These are phyloP conservation scores for Sporothrix mexicana DNA, from an alignment of 2,329 filamentous ascomycete species.

Conservation along the genomic window DNA sequence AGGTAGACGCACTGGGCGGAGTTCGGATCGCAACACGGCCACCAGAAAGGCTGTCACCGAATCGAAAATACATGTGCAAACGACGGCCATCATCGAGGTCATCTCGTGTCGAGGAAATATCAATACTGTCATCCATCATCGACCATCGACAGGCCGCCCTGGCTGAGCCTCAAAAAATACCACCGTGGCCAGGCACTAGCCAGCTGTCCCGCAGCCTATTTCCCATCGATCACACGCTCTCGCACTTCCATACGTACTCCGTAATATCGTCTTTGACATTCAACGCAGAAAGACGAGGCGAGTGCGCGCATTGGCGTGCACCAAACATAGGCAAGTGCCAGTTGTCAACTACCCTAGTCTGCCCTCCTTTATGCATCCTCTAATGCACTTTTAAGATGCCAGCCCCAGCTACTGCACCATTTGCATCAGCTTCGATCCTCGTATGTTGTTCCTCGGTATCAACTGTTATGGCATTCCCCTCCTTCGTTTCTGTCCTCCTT, in stretches of 20 bases:
- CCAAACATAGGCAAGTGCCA: slow-evolving; percentile 28
- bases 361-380: slow-evolving; percentile 21
- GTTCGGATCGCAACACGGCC: not conserved
- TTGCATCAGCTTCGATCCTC: not conserved
- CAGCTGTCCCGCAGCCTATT: slow-evolving; percentile 34
- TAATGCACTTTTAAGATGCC: slow-evolving; percentile 19
- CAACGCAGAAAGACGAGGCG: not conserved
- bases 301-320: slow-evolving; percentile 24
- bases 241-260: not conserved
- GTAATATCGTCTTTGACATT: not conserved
- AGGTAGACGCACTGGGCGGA: too few species aligned
- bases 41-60: not conserved
- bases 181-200: slow-evolving; percentile 32
- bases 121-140: not conserved
- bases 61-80: not conserved
- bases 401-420: not conserved
- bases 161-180: slow-evolving; percentile 10
- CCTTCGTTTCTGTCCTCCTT: not conserved
- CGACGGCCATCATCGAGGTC: not conserved
- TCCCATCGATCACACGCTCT: not conserved
- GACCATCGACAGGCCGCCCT: not conserved
- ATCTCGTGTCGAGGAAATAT: not conserved
- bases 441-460: slow-evolving; percentile 1
- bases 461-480: not conserved
- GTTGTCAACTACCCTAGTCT: slow-evolving; percentile 29